Conservation (phyloP, 306 rosid genomes). For the Lathyrus tuberosus region DNA sequence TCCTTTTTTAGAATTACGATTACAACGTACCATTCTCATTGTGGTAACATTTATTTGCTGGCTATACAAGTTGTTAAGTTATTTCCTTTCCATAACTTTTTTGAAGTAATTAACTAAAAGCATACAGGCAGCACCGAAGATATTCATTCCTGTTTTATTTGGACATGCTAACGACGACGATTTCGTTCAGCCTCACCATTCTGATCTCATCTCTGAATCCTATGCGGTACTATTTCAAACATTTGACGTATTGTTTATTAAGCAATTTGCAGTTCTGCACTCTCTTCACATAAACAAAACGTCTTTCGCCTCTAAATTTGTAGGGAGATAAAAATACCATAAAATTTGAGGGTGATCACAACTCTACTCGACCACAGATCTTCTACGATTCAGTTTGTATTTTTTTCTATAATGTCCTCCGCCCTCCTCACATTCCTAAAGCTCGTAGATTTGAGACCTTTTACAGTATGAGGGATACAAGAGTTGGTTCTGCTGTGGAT, state of each 20-base stretch:
- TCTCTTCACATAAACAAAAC: slow-evolving; percentile 9
- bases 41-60: no score
- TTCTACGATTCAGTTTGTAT: slow-evolving; percentile 83
- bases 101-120: no score
- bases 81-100: no score
- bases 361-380: slow-evolving; percentile 93
- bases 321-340: slow-evolving; percentile 89
- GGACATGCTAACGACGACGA: slow-evolving; percentile 87
- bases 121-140: slow-evolving; percentile 89
- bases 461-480: slow-evolving; percentile 73
- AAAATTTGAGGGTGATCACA: slow-evolving; percentile 93
- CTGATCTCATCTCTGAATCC: slow-evolving; percentile 68
- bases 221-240: slow-evolving; percentile 62
- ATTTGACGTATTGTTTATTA: slow-evolving; percentile 5
- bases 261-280: slow-evolving; percentile 17
- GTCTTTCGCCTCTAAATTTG: slow-evolving; percentile 40
- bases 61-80: no score
- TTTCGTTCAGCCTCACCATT: slow-evolving; percentile 82
- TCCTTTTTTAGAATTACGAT: not conserved
- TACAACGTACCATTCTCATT: not conserved
- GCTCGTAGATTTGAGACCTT: slow-evolving; percentile 69
- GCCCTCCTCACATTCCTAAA: slow-evolving; percentile 70
- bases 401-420: slow-evolving; percentile 90
- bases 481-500: slow-evolving; percentile 63
- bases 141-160: slow-evolving; percentile 86